phyloP scores from a whole-genome alignment of 768 basidiomycete genomes.

The Basidioascus undulatus region DNA sequence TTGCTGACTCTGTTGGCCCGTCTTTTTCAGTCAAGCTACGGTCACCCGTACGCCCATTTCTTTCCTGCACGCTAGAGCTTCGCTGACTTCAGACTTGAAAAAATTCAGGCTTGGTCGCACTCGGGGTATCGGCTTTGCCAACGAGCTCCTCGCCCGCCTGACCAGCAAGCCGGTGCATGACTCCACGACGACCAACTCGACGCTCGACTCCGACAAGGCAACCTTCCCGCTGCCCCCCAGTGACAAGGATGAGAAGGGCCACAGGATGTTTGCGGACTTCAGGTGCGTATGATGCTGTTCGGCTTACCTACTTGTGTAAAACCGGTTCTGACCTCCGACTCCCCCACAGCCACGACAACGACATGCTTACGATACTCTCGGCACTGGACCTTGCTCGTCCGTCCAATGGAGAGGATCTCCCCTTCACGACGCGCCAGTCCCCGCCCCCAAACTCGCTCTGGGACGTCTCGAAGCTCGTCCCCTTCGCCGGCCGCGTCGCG shows the following conservation, averaged over 20 bases:
- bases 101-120: constrained; percentile 46
- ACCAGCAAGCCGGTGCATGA: constrained; percentile 38
- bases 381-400: constrained; percentile 32
- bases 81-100: too few relatives aligned
- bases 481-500: constrained; percentile 50
- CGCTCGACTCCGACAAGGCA: constrained; percentile 34
- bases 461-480: constrained; percentile 35
- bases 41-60: not conserved
- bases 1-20: not conserved
- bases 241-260: constrained; percentile 20
- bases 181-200: constrained; percentile 49
- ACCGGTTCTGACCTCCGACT: too few relatives aligned
- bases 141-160: constrained; percentile 60
- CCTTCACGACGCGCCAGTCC: constrained; percentile 4
- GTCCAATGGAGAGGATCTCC: constrained; percentile 11
- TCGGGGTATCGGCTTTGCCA: constrained; percentile 64
- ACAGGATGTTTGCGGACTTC: constrained; percentile 45
- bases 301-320: too few relatives aligned
- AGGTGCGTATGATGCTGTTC: too few relatives aligned
- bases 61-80: constrained; percentile 23
- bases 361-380: constrained; percentile 51
- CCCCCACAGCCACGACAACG: constrained; percentile 74
- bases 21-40: not conserved
- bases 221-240: constrained; percentile 37
- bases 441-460: constrained; percentile 18